These are phyloP conservation scores for Neurospora pannonica DNA, from an alignment of 495 filamentous ascomycete genomes.

Conservation along the genomic window DNA sequence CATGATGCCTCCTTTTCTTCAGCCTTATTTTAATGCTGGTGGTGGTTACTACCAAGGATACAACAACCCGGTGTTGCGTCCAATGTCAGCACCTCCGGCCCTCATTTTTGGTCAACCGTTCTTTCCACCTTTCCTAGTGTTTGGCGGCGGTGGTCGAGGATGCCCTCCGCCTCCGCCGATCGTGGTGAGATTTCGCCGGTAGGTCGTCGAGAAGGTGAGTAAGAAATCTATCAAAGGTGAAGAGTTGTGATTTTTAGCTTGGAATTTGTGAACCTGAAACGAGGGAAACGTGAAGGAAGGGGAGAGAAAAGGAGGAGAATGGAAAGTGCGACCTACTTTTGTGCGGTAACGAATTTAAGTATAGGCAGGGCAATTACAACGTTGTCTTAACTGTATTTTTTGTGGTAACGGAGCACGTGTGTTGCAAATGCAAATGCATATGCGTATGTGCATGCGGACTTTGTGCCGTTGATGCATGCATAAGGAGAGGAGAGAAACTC, in stretches of 20 bases:
- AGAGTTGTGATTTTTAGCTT: not conserved
- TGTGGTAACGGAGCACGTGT: not conserved
- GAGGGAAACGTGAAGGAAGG: not conserved
- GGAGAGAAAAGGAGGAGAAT: not conserved
- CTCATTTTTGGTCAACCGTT: not conserved
- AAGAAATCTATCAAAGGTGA: not conserved
- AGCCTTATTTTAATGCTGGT: not conserved
- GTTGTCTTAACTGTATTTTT: not conserved
- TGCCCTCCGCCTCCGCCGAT: not conserved
- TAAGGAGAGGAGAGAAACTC: not conserved
- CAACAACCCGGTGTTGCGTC: not conserved
- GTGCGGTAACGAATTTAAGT: not conserved
- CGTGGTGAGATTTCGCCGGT: not conserved
- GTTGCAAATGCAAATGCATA: not conserved
- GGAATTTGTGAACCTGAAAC: not conserved
- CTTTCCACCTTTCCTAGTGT: not conserved
- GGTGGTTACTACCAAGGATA: not conserved
- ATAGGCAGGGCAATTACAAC: not conserved
- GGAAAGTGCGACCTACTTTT: not conserved
- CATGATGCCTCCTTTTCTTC: not conserved
- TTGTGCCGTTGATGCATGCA: not conserved
- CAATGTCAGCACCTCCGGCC: not conserved
- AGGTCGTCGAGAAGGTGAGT: not conserved
- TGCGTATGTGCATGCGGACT: not conserved
- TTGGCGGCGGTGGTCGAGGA: not conserved